These are phyloP conservation scores for Paraphoma sp. DNA, from an alignment of 2,329 filamentous ascomycete species.

Conservation along the genomic window DNA sequence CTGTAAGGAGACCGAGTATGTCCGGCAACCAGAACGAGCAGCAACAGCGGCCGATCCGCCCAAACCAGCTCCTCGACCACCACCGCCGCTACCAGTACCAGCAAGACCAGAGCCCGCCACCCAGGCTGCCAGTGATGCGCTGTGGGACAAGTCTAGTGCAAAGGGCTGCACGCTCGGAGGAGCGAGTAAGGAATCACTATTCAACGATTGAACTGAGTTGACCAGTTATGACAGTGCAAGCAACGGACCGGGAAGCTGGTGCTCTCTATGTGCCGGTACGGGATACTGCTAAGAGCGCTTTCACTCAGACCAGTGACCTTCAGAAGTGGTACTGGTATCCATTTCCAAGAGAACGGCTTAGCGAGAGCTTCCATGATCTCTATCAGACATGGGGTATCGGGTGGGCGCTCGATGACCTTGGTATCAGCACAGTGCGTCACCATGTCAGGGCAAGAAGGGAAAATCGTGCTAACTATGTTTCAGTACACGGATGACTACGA, in stretches of 20 bases:
- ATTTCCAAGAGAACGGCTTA: constrained; percentile 2
- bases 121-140: constrained; percentile 10
- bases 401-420: constrained; percentile 16
- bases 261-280: constrained; percentile 10
- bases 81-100: constrained; percentile 13
- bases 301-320: constrained; percentile 8
- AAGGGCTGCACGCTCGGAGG: constrained; percentile 20
- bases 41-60: background rate
- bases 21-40: background rate
- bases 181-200: constrained; percentile 3
- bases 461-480: background rate
- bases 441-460: background rate
- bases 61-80: constrained; percentile 4
- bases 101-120: constrained; percentile 1
- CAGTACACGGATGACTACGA: constrained; percentile 14
- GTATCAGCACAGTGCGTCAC: constrained; percentile 6
- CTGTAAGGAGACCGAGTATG: background rate
- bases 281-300: constrained; percentile 10
- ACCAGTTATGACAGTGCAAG: constrained; percentile 5
- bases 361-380: constrained; percentile 12
- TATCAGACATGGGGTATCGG: constrained; percentile 22
- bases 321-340: constrained; percentile 15
- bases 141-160: constrained; percentile 11
- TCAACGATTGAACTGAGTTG: background rate
- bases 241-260: constrained; percentile 11